A percentile compares a stretch with the other conserved stretches of the same genome.
Conservation (phyloP, 495 filamentous ascomycete species). For the Neurospora hispaniola region DNA sequence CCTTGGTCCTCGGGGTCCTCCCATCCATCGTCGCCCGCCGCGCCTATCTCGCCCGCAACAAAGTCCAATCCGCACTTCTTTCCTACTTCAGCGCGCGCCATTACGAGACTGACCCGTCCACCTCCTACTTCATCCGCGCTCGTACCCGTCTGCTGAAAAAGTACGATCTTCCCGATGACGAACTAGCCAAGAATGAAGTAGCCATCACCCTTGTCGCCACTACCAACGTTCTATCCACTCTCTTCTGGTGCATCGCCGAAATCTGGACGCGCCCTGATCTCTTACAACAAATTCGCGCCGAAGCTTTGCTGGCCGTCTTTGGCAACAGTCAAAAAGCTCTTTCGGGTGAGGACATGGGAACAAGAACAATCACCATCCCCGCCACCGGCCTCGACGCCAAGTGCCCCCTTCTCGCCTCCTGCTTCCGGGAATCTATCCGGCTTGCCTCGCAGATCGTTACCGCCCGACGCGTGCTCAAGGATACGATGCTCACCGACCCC, state of each 20-base stretch:
- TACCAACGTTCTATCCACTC: conserved; percentile 13
- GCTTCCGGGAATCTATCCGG: conserved; percentile 14
- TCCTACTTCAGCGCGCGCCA: conserved; percentile 4
- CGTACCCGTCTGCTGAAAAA: conserved; percentile 1
- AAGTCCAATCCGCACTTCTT: conserved; percentile 6
- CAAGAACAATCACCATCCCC: background rate
- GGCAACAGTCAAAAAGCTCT: background rate
- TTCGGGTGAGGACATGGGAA: background rate
- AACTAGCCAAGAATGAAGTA: conserved; percentile 7
- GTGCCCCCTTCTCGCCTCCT: conserved; percentile 8
- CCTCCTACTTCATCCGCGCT: background rate
- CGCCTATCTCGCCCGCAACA: conserved; percentile 15
- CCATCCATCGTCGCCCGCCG: conserved; percentile 22
- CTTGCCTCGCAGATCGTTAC: conserved; percentile 7
- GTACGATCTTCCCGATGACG: background rate
- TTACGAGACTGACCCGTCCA: background rate
- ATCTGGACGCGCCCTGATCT: conserved; percentile 6
- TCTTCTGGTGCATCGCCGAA: conserved; percentile 12
- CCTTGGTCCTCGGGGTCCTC: conserved; percentile 16
- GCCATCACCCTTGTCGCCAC: conserved; percentile 4
- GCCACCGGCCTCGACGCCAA: background rate
- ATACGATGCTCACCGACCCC: conserved; percentile 19
- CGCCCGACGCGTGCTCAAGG: conserved; percentile 17
- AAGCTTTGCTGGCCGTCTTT: conserved; percentile 1
- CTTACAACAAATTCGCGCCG: conserved; percentile 5